Conservation (phyloP, 2,329 filamentous ascomycete genomes). For the Allantophomopsis cytisporea region DNA sequence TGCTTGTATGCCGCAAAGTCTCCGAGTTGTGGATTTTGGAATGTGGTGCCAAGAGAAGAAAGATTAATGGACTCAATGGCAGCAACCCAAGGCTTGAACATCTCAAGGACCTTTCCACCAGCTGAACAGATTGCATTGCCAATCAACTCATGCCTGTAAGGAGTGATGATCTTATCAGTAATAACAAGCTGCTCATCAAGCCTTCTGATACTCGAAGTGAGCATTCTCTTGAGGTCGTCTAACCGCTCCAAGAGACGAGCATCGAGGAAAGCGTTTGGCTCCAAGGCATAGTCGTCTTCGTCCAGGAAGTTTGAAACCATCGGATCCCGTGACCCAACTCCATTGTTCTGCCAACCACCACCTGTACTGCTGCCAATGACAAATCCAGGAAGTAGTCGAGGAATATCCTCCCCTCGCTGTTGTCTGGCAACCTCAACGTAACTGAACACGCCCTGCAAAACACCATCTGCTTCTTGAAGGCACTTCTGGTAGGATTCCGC, state of each 20-base stretch:
- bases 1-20: slow-evolving; percentile 91
- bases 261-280: slow-evolving; percentile 66
- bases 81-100: slow-evolving; percentile 80
- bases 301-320: slow-evolving; percentile 77
- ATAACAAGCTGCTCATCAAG: slow-evolving; percentile 73
- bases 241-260: slow-evolving; percentile 66
- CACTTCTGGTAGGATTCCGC: slow-evolving; percentile 92
- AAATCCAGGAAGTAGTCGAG: slow-evolving; percentile 86
- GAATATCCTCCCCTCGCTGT: slow-evolving; percentile 85
- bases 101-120: slow-evolving; percentile 70
- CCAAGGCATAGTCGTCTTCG: slow-evolving; percentile 58
- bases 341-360: slow-evolving; percentile 76
- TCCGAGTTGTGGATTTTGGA: slow-evolving; percentile 71
- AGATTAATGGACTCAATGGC: slow-evolving; percentile 88
- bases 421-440: slow-evolving; percentile 93
- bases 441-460: slow-evolving; percentile 84
- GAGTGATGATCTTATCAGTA: slow-evolving; percentile 70
- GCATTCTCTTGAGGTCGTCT: slow-evolving; percentile 72
- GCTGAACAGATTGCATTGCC: slow-evolving; percentile 71
- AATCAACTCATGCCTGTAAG: slow-evolving; percentile 64
- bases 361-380: slow-evolving; percentile 73
- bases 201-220: slow-evolving; percentile 75
- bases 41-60: slow-evolving; percentile 59
- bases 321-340: slow-evolving; percentile 50
- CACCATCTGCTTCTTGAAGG: slow-evolving; percentile 91